Conservation (phyloP, 176 grass and related monocot genomes). For the Carex pumila region DNA sequence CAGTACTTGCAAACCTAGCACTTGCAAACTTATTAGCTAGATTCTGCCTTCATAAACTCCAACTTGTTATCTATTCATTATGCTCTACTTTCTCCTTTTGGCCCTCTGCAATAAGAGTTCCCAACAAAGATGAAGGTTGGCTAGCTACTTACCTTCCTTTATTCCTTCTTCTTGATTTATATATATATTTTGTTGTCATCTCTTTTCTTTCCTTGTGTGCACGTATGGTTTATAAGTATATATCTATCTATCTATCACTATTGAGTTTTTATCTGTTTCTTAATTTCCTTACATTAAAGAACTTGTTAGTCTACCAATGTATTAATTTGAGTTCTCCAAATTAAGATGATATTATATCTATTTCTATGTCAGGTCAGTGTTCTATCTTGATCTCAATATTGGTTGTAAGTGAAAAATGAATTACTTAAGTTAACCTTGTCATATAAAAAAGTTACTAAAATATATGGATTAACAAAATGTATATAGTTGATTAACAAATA, state of each 20-base stretch:
- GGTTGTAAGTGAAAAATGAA: background rate
- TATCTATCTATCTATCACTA: background rate
- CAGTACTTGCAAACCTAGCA: slow-evolving; percentile 2
- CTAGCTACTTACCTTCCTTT: background rate
- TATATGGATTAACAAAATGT: background rate
- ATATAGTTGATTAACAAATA: slow-evolving; percentile 8
- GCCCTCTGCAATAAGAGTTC: slow-evolving; percentile 15
- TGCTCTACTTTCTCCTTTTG: slow-evolving; percentile 9
- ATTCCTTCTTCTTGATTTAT: background rate
- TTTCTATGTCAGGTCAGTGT: background rate
- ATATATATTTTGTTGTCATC: background rate
- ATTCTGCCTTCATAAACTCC: slow-evolving; percentile 22
- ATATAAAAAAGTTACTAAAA: background rate
- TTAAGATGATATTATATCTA: background rate
- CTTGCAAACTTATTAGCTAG: background rate
- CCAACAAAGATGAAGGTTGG: slow-evolving; percentile 60
- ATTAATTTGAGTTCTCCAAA: background rate
- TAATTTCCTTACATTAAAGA: background rate
- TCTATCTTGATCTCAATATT: background rate
- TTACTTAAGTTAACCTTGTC: background rate
- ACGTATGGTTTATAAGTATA: background rate
- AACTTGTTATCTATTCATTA: slow-evolving; percentile 39
- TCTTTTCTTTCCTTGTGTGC: background rate
- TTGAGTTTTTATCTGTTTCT: background rate
- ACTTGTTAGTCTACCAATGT: background rate